Conservation (phyloP, 2,329 filamentous ascomycete species). For the Ceratocystis albifundus region DNA sequence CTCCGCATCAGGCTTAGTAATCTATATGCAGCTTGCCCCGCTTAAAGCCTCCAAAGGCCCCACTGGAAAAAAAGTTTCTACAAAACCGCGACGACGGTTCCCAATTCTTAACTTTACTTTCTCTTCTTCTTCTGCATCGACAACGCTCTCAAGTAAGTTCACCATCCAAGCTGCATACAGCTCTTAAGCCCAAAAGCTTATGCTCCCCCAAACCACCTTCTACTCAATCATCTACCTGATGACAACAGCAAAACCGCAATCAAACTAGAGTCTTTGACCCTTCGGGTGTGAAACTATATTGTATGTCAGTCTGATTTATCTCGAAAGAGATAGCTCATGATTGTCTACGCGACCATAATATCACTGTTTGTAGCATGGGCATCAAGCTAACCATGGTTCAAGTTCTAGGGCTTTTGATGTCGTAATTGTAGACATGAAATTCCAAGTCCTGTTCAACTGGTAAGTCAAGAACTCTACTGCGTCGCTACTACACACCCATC, state of each 20-base stretch:
- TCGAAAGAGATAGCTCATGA: constrained; percentile 15
- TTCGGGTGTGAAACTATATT: constrained; percentile 65
- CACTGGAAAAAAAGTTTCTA: constrained; percentile 22
- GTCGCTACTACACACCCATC: not conserved
- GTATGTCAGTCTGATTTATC: constrained; percentile 81
- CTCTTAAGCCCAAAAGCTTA: not conserved
- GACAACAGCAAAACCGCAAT: constrained; percentile 79
- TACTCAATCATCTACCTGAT: constrained; percentile 43
- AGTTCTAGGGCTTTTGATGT: constrained; percentile 11
- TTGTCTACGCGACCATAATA: not conserved
- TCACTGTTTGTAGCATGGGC: not conserved
- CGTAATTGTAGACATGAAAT: constrained; percentile 13
- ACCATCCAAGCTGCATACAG: constrained; percentile 26
- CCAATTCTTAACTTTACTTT: constrained; percentile 24
- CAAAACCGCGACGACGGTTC: constrained; percentile 12
- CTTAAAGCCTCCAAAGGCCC: constrained; percentile 9
- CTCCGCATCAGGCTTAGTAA: not conserved
- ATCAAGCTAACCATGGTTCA: constrained; percentile 12
- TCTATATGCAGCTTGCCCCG: not conserved
- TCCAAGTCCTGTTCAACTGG: constrained; percentile 19
- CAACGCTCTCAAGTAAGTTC: constrained; percentile 25
- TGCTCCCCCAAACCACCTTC: constrained; percentile 22
- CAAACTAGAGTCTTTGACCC: constrained; percentile 98
- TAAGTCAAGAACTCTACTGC: not conserved
- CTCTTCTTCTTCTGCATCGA: constrained; percentile 20